Base-by-base conservation (phyloP, 2,329 filamentous ascomycete species). In the Zasmidium angulare region DNA sequence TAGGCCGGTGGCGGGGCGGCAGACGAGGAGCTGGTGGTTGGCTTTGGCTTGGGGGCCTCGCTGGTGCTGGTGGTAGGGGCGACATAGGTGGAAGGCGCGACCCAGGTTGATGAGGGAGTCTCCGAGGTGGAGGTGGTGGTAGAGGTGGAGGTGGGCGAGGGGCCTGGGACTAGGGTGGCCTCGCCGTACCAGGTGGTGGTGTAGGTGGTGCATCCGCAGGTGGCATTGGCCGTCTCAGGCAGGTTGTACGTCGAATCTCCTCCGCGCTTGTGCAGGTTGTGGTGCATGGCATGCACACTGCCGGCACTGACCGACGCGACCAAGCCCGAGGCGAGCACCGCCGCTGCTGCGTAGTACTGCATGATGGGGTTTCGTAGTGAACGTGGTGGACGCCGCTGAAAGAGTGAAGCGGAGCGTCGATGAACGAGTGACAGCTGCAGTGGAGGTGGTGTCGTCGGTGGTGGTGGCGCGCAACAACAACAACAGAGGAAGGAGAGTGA, bases 151-250 rank as follows among this genome's bases (percentile, higher is more conserved):
- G 60, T 59, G 19, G 66, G 54, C 31, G 59, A 59, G n/a, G 59
- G 60, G 46, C 53, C 60, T 23, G 52, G 58, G 7, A 64, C 60
- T 19, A 68, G 56, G 22, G 84, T 88, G 57, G 85, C 77, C 72
- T 84, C 80, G 72, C 89, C 89, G 69, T 84, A 87, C 78, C 84
- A 82, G 72, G 87, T 90, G 75, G 84, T 84, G 77, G 86, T 89
- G 80, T 89, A 85, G 74, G 89, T 91, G 66, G 83, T 88, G 84
- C 89, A 93, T 63, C 83, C 83, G 74, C 89, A 91, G 1, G 64
- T 64, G 50, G 55, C 59, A 43, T 63, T 60, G 24, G 57, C 50
- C 26, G 54, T n/a, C 47, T 50, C 57, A 11, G 59, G 29, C 17
- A 58, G 50, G 12, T 50, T 20, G 60, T 47, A 19, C 43, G 31